A percentile compares a stretch with the other conserved stretches of the same genome.
These are phyloP conservation scores for Sporothrix inflata DNA, from an alignment of 2,329 filamentous ascomycete genomes.

Conservation along the genomic window DNA sequence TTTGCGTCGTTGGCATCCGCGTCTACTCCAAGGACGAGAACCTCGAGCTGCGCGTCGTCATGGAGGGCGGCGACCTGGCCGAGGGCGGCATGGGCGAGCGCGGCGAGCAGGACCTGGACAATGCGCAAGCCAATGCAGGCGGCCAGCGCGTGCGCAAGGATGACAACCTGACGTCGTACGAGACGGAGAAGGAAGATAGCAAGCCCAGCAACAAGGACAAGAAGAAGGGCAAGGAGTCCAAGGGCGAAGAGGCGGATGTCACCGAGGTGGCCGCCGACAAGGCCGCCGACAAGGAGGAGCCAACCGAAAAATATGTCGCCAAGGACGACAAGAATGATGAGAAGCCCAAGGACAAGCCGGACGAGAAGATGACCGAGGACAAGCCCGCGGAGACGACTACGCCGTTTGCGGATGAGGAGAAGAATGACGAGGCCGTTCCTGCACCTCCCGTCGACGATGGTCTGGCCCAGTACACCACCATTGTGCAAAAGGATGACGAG, in stretches of 20 bases:
- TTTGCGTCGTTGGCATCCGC: conserved; percentile 63
- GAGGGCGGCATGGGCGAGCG: conserved; percentile 62
- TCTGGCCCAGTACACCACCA: conserved; percentile 35
- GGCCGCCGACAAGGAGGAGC: conserved; percentile 20
- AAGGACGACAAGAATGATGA: background rate
- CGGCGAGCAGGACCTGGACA: conserved; percentile 59
- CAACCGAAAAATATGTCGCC: conserved; percentile 15
- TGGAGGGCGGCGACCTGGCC: conserved; percentile 57
- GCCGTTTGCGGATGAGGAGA: background rate
- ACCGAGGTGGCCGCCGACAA: conserved; percentile 36
- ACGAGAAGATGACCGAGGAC: background rate
- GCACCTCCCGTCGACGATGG: conserved; percentile 28
- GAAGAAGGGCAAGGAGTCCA: conserved; percentile 26
- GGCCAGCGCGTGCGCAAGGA: conserved; percentile 45
- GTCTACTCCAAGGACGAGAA: conserved; percentile 62
- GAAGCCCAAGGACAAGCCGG: background rate
- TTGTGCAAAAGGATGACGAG: conserved; percentile 39
- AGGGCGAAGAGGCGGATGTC: conserved; percentile 39
- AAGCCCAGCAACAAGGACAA: conserved; percentile 34
- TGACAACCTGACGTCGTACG: conserved; percentile 36
- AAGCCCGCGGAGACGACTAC: background rate
- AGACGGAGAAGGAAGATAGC: conserved; percentile 31
- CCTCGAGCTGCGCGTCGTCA: conserved; percentile 58
- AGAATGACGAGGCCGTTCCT: conserved; percentile 13
- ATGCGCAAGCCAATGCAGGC: conserved; percentile 59